These are phyloP conservation scores for Trametes meyenii DNA, from an alignment of 768 basidiomycete species.

Conservation along the genomic window DNA sequence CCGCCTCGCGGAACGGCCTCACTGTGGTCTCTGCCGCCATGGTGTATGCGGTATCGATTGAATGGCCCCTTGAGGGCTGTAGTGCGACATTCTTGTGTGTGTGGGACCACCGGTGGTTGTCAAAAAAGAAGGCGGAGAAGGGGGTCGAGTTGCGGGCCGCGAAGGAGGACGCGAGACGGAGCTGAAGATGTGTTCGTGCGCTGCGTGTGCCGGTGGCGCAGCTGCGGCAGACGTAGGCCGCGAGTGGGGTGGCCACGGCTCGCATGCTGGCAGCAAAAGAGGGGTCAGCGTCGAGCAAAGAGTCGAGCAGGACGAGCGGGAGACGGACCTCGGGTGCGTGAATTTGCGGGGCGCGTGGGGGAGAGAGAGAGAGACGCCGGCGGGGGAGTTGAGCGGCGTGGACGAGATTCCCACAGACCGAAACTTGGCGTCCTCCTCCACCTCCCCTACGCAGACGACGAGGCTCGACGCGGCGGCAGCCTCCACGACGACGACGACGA, in stretches of 20 bases:
- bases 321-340: not conserved
- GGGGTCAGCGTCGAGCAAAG: too few species aligned
- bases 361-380: conserved; percentile 1
- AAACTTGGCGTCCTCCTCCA: conserved; percentile 15
- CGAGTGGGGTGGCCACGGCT: not conserved
- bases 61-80: conserved; percentile 23
- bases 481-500: not conserved
- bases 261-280: not conserved
- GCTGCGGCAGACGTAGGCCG: conserved; percentile 16
- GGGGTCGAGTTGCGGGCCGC: conserved; percentile 21
- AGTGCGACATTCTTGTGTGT: not conserved
- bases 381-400: not conserved
- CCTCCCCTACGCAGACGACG: not conserved
- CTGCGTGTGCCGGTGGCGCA: conserved; percentile 16
- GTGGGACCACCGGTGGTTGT: conserved; percentile 55
- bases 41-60: conserved; percentile 18
- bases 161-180: conserved; percentile 24
- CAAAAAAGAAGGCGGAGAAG: conserved; percentile 66
- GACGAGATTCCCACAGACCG: conserved; percentile 7
- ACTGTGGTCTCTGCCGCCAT: conserved; percentile 16
- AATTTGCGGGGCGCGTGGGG: too few species aligned
- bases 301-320: not conserved
- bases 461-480: conserved; percentile 10
- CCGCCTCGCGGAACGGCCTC: conserved; percentile 28
- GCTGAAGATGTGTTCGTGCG: not conserved